Conservation (phyloP, 306 rosid species). For the Aeschynomene evenia region DNA sequence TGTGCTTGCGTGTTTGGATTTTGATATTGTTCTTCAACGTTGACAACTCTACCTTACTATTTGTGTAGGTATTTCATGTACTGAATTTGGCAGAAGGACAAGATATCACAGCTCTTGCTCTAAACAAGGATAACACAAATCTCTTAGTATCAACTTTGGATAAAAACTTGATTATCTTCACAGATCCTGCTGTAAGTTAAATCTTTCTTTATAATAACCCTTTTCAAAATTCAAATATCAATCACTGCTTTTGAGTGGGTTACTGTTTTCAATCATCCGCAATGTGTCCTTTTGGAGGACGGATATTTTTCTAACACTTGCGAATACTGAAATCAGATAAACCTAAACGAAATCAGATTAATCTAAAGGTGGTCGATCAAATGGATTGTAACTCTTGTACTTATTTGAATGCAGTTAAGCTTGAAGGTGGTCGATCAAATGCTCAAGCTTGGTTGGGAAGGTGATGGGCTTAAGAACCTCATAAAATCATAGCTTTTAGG, state of each 20-base stretch:
- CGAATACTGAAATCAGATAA: constrained; percentile 6
- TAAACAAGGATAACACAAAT: constrained; percentile 82
- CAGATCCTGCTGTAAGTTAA: constrained; percentile 89
- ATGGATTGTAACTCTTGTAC: constrained; percentile 33
- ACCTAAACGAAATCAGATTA: too few species aligned
- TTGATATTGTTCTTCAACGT: not conserved
- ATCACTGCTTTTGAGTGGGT: constrained; percentile 9
- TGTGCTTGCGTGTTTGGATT: not conserved
- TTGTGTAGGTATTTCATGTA: constrained; percentile 72
- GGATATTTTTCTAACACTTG: not conserved
- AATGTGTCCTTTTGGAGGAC: not conserved
- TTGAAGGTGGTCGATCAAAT: constrained; percentile 95
- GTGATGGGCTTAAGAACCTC: constrained; percentile 70
- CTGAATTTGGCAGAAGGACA: constrained; percentile 69
- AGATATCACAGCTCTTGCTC: constrained; percentile 87
- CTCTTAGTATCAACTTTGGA: constrained; percentile 89
- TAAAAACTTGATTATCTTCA: constrained; percentile 77
- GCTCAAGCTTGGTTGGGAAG: constrained; percentile 99
- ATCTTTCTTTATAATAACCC: constrained; percentile 7
- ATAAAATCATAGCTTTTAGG: constrained; percentile 62
- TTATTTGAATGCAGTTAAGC: constrained; percentile 79
- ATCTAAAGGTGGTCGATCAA: too few species aligned
- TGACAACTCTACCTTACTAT: constrained; percentile 14
- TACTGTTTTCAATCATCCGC: not conserved
- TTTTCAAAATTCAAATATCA: constrained; percentile 13